A percentile compares a stretch with the other conserved stretches of the same genome.
Conservation (phyloP, 148 eudicot genomes). For the Rhododendron simsii region DNA sequence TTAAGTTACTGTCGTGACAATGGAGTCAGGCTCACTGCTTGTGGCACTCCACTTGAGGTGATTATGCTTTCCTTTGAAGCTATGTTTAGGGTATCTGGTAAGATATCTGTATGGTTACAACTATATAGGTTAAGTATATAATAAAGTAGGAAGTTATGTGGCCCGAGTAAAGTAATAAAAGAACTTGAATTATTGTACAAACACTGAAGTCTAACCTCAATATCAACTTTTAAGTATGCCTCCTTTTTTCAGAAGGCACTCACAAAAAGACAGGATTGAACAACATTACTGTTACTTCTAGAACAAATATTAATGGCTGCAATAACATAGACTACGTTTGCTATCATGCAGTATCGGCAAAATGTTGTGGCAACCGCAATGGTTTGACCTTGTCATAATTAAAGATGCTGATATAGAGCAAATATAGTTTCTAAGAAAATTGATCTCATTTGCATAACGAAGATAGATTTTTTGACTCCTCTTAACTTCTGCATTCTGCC, state of each 20-base stretch:
- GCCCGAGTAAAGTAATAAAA: neutral
- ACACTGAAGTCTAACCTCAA: neutral
- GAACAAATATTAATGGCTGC: neutral
- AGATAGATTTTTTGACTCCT: neutral
- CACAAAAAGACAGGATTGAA: neutral
- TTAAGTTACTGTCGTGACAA: constrained; percentile 75
- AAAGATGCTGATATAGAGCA: neutral
- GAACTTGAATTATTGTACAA: neutral
- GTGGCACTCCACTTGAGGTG: constrained; percentile 96
- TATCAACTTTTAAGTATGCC: neutral
- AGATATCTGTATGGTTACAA: neutral
- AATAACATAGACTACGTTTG: neutral
- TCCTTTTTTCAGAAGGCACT: neutral
- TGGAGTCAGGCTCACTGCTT: constrained; percentile 70
- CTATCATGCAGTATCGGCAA: neutral
- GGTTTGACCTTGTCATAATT: neutral
- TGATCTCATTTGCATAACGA: neutral
- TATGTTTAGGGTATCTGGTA: neutral
- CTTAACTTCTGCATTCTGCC: neutral
- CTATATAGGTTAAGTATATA: neutral
- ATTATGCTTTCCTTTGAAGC: constrained; percentile 5
- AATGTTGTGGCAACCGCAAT: neutral
- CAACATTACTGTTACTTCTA: neutral
- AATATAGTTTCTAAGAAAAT: neutral
- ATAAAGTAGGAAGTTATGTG: neutral